These are phyloP conservation scores for Vinca minor DNA, from an alignment of 257 asterid species.

Conservation along the genomic window DNA sequence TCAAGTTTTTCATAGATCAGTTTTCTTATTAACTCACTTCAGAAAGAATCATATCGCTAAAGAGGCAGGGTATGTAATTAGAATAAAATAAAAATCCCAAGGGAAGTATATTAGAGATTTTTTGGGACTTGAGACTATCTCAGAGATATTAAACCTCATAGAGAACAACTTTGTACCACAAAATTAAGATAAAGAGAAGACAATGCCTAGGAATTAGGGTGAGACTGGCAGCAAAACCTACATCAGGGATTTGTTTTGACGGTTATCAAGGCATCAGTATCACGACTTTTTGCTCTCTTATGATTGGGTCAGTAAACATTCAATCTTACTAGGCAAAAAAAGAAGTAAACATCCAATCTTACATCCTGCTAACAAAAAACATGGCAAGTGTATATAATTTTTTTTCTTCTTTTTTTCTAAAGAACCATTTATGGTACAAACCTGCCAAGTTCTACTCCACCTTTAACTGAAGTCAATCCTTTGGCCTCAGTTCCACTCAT, in stretches of 20 bases:
- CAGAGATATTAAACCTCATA: neutral
- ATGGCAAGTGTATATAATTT: neutral
- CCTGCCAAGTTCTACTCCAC: conserved; percentile 51
- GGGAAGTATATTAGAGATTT: too few species aligned
- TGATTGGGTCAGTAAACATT: neutral
- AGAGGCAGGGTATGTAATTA: too few species aligned
- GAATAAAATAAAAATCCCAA: too few species aligned
- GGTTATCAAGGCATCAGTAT: neutral
- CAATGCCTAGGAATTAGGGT: neutral
- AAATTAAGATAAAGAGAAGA: neutral
- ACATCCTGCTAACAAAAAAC: neutral
- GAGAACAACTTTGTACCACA: neutral
- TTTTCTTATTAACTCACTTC: neutral
- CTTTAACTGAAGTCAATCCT: conserved; percentile 37
- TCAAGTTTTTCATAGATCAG: neutral
- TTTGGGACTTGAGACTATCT: neutral
- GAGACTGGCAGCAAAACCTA: neutral
- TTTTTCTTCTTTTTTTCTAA: neutral
- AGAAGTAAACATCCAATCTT: neutral
- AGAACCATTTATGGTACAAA: conserved; percentile 18
- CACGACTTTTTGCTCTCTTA: neutral
- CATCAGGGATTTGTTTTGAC: neutral
- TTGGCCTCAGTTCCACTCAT: conserved; percentile 26
- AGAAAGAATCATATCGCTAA: neutral
- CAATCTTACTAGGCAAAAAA: too few species aligned